These are phyloP conservation scores for Colletotrichum siamense DNA, from an alignment of 2,329 filamentous ascomycete genomes.

Conservation along the genomic window DNA sequence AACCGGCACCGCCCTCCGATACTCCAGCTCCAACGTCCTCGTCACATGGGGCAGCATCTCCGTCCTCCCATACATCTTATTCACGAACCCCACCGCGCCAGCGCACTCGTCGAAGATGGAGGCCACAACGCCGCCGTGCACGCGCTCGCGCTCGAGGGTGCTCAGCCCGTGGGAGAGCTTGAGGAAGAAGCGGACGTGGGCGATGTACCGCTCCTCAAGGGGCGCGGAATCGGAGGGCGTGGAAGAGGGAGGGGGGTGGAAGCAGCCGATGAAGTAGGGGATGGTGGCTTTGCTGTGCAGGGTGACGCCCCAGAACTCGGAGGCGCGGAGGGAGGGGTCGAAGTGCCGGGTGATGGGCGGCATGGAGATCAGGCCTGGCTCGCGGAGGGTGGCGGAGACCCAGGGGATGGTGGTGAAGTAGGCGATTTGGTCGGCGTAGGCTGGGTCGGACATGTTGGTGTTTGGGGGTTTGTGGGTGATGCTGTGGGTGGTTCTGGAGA, in stretches of 20 bases:
- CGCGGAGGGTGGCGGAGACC: background rate
- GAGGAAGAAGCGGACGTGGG: background rate
- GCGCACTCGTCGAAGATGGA: background rate
- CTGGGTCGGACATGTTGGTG: background rate
- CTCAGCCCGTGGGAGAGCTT: background rate
- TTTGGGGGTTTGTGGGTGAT: rapidly evolving
- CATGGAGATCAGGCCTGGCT: background rate
- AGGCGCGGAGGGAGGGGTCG: background rate
- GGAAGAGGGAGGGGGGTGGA: background rate
- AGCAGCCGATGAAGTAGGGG: background rate
- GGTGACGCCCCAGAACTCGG: background rate
- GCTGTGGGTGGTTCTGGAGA: background rate
- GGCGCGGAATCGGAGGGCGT: background rate
- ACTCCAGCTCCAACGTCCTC: background rate
- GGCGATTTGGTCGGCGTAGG: background rate
- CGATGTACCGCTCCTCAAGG: background rate
- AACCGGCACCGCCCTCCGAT: background rate
- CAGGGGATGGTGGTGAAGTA: background rate
- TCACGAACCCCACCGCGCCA: background rate
- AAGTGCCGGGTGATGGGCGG: background rate
- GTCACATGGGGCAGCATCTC: background rate
- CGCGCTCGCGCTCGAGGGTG: background rate
- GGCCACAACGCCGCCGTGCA: background rate
- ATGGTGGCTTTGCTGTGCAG: background rate
- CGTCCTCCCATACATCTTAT: background rate